Evolutionary conservation across 257 asterid species (phyloP).

Genomic region (Voacanga thouarsii): DNA sequence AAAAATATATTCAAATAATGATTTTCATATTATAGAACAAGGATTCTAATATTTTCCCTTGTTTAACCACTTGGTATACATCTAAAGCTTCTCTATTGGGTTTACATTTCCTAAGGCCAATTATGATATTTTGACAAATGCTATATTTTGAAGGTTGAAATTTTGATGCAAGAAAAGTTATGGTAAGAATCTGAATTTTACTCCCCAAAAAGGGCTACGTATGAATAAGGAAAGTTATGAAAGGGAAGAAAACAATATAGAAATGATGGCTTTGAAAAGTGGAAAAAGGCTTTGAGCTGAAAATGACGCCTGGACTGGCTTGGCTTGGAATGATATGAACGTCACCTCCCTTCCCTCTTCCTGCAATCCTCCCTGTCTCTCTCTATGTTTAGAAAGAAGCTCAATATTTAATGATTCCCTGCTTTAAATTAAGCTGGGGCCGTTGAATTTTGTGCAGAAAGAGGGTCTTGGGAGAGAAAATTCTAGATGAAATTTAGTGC

Average conservation of each 20-base stretch:
- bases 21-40: no score
- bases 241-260: slow-evolving; percentile 16
- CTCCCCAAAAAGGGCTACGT: not conserved
- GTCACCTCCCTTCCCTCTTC: slow-evolving; percentile 47
- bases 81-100: no score
- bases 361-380: slow-evolving; percentile 1
- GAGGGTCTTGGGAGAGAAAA: slow-evolving; percentile 24
- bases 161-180: not conserved
- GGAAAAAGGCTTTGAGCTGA: slow-evolving; percentile 49
- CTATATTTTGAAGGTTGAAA: not conserved
- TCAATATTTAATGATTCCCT: slow-evolving; percentile 16
- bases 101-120: no score
- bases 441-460: slow-evolving; percentile 45
- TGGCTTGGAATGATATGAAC: slow-evolving; percentile 55
- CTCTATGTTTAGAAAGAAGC: slow-evolving; percentile 1
- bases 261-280: slow-evolving; percentile 49
- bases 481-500: slow-evolving; percentile 27
- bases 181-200: not conserved
- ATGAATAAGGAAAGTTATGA: slow-evolving; percentile 5
- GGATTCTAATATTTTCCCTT: no score
- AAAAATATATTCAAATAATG: no score
- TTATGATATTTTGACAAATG: no score
- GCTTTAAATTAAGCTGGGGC: slow-evolving; percentile 22
- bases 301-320: slow-evolving; percentile 47
- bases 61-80: no score